Evolutionary conservation across 768 basidiomycete genomes (phyloP), one percentile per base, ranked within the genome.

Genomic region (Termitomyces sp.): DNA sequence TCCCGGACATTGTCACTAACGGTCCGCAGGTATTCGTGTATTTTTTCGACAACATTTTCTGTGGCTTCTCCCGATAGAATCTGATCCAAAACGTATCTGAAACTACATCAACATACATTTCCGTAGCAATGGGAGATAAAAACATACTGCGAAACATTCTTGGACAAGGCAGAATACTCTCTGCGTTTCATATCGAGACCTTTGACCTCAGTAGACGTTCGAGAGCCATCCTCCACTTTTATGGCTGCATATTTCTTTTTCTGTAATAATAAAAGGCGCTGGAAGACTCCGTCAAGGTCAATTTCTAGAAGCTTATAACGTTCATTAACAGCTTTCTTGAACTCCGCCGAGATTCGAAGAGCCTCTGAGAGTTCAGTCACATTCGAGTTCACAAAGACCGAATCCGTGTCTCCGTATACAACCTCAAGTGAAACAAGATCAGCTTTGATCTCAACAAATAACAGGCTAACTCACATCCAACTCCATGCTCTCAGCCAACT

Each of bases 211-310:
- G 83, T 90, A 14, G 82, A 83, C 0, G 90, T 88, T 54, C 81
- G 79, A 0, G 80, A 79, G 26, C 85, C 85, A 59, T 93, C 91
- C 63, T 94, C 92, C 41, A 98, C 84, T 72, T 97, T 98, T 68
- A 98, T 77, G 0, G 97, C 97, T 0, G 97, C 97, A 62, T 99
- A 99, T 71, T 99, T 98, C 78, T 99, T 99, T 81, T 99, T 99
- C 66, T 98, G 96, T 52, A 99, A 73, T 11, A 99, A 80, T 2
- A 99, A 72, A 41, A 99, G 77, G 0, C 97, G 84, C 65, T 96
- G 85, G 75, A 99, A 99, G 35, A 98, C 81, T 2, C 89, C 85
- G 64, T 99, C 96, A 15, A 98, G 78, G 66, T 99, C 97, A 57
- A 99, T 99, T 68, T 99, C 97, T 45, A 99, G 85, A 22, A 98